phyloP scores from a whole-genome alignment of 352 stramenopile genomes.

The Pythium biforme region DNA sequence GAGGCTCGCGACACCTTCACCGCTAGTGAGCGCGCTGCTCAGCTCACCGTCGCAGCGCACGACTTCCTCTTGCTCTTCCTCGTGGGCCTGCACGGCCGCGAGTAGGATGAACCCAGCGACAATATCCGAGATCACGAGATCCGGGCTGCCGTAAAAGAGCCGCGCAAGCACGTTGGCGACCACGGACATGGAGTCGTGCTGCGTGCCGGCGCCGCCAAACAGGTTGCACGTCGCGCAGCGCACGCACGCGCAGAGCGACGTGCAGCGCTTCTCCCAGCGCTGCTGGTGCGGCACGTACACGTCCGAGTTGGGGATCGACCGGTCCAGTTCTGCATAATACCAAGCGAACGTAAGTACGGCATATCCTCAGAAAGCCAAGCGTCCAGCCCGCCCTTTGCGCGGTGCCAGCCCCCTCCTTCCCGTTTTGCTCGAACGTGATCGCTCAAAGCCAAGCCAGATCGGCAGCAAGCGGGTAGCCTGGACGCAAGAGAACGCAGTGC shows the following conservation, averaged over 20 bases:
- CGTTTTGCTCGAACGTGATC: background rate
- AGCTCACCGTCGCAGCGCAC: constrained; percentile 18
- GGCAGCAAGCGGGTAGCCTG: constrained; percentile 8
- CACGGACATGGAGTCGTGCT: constrained; percentile 86
- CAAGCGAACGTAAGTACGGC: constrained; percentile 9
- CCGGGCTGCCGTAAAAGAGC: constrained; percentile 84
- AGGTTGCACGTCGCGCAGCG: constrained; percentile 87
- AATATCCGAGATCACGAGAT: constrained; percentile 88
- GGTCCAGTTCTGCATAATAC: constrained; percentile 44
- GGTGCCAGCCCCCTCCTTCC: constrained; percentile 1
- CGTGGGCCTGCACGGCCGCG: constrained; percentile 76
- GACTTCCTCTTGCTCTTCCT: constrained; percentile 41
- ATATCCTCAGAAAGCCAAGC: background rate
- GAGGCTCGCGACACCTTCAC: constrained; percentile 42
- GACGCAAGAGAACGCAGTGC: constrained; percentile 1
- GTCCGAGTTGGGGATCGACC: constrained; percentile 63
- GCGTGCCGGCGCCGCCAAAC: constrained; percentile 80
- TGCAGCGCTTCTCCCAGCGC: constrained; percentile 74
- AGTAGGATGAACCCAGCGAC: constrained; percentile 82
- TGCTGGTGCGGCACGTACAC: constrained; percentile 81
- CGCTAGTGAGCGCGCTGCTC: background rate
- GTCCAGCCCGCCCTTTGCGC: background rate
- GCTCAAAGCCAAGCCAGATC: constrained; percentile 5
- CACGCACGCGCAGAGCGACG: constrained; percentile 74
- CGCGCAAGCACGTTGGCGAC: constrained; percentile 82